Base-by-base conservation (phyloP, 352 stramenopile species). In the Peronospora destructor region DNA sequence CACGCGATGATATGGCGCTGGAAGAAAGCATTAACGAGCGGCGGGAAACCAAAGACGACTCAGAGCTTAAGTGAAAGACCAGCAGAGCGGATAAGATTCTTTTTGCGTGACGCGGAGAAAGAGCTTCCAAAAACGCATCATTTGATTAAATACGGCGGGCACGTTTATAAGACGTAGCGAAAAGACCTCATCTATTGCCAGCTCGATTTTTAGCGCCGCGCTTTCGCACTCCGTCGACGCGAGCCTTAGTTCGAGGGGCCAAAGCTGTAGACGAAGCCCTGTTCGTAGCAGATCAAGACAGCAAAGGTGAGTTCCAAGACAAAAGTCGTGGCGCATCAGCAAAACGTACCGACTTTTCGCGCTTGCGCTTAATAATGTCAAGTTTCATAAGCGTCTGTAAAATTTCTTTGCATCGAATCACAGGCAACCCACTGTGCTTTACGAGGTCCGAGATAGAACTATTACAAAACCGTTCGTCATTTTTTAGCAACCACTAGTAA, bases 321-420 rank as follows among this genome's bases (percentile, higher is more conserved):
- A 12, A 32, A n/a, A 32, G 8, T 32, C 10, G 28, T 32, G 28
- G 30, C 9, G 11, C 4, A 36, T 6, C 12, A 36, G 30, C 30
- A 36, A 3, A 17, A 40, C 75, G 38, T 68, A 91, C 79, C 59
- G 68, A 66, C 56, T 81, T 73, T 50, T 93, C 79, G 38, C 81
- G 76, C 32, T 78, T 82, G 45, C 82, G 78, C 43, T 76, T 64
- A 45, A 93, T 76, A 30, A 90, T 70, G 14, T 87, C 71, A 52
- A 93, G 67, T 57, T 88, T 91, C 67, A 86, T 91, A 34, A 93
- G 74, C 39, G 82, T 91, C 65, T 93, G 79, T 25, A 93, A 53
- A 42, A 91, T 91, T 50, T 93, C 82, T 54, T 93, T 93, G 70
- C 77, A 89, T 29, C 81, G 77, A 64, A 93, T 91, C 29, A 91